These are phyloP conservation scores for Fusarium oligoseptatum DNA, from an alignment of 2,329 filamentous ascomycete species.

Conservation along the genomic window DNA sequence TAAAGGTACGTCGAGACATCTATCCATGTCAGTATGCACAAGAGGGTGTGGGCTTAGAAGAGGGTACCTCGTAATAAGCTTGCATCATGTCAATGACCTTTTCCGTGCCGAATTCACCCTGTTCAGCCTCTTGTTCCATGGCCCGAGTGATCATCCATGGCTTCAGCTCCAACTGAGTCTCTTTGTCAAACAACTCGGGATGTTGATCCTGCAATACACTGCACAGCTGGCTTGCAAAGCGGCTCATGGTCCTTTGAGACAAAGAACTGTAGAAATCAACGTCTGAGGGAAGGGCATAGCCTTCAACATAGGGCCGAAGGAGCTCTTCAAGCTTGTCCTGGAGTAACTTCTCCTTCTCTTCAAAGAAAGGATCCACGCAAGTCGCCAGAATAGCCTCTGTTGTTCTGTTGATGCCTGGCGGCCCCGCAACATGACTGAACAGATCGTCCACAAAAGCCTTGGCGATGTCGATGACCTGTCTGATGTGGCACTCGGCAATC, in stretches of 20 bases:
- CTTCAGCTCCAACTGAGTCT: neutral
- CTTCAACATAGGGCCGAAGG: slow-evolving; percentile 52
- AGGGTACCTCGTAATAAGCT: slow-evolving; percentile 58
- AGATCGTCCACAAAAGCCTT: slow-evolving; percentile 55
- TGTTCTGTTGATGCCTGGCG: slow-evolving; percentile 26
- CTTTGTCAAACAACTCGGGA: slow-evolving; percentile 41
- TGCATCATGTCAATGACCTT: slow-evolving; percentile 60
- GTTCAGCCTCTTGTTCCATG: slow-evolving; percentile 29
- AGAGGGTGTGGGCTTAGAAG: neutral
- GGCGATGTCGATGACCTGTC: slow-evolving; percentile 44
- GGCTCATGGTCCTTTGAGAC: slow-evolving; percentile 1
- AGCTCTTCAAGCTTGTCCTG: slow-evolving; percentile 56
- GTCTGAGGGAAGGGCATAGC: slow-evolving; percentile 46
- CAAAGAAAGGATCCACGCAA: slow-evolving; percentile 51
- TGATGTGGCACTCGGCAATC: slow-evolving; percentile 54
- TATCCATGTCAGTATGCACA: slow-evolving; percentile 25
- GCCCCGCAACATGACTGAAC: slow-evolving; percentile 50
- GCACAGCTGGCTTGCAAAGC: slow-evolving; percentile 32
- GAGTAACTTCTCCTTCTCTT: slow-evolving; percentile 47
- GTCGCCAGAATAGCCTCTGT: slow-evolving; percentile 42
- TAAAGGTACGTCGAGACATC: slow-evolving; percentile 59
- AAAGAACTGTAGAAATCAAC: slow-evolving; percentile 46
- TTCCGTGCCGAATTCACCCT: slow-evolving; percentile 52
- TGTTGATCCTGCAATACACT: slow-evolving; percentile 7
- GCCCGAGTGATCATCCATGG: slow-evolving; percentile 13